Conservation (phyloP, 1,284 basidiomycete species). For the Apiotrichum veenhuisii region DNA sequence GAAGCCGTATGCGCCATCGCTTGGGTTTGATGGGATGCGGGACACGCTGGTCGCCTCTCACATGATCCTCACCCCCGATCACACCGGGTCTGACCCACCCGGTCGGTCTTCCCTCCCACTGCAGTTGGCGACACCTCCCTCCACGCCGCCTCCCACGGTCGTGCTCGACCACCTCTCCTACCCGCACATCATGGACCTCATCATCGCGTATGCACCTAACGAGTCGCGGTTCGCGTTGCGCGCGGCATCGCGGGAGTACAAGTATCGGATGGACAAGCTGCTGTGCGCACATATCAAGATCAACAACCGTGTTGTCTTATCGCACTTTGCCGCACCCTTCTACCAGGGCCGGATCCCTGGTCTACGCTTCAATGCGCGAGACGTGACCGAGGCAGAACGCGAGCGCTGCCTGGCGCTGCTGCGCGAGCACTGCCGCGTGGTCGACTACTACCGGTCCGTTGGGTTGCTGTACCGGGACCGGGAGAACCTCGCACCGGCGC, state of each 20-base stretch:
- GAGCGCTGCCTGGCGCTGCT: not conserved
- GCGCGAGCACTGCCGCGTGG: not conserved
- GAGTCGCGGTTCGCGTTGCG: conserved; percentile 3
- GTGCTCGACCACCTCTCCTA: conserved; percentile 2
- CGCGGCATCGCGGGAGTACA: not conserved
- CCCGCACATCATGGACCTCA: conserved; percentile 10
- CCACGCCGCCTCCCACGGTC: not conserved
- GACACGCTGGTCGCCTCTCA: not conserved
- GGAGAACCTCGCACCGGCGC: not conserved
- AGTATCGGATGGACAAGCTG: conserved; percentile 1
- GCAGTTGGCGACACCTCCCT: not conserved
- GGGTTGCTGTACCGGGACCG: not conserved
- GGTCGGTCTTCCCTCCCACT: no score
- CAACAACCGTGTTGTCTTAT: conserved; percentile 1
- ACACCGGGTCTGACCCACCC: not conserved
- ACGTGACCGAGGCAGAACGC: not conserved
- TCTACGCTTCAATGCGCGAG: not conserved
- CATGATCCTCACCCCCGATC: not conserved
- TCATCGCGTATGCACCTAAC: not conserved
- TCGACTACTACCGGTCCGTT: conserved; percentile 1
- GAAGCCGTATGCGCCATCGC: not conserved
- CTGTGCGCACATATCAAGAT: conserved; percentile 2
- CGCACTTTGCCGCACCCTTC: not conserved
- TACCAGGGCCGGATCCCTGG: not conserved
- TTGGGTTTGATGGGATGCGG: not conserved